Base-by-base conservation (phyloP, 1,284 basidiomycete genomes). In the Austropuccinia psidii region DNA sequence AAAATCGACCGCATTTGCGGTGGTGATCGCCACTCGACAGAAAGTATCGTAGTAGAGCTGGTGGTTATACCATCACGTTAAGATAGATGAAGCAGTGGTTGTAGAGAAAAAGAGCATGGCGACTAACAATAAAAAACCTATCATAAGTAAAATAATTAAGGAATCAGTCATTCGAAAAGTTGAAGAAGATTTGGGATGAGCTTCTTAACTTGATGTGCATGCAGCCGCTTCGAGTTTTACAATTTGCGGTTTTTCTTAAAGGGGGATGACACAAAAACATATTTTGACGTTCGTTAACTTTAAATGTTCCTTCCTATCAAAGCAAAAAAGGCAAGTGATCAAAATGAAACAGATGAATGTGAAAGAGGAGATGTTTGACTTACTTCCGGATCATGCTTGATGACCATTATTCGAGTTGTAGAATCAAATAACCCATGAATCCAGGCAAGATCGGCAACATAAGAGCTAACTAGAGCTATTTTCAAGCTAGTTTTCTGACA, bases 191-290 rank as follows among this genome's bases (percentile, higher is more conserved):
- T 45, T 54, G 17, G 24, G 35, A 35, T 37, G 29, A 47, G 15
- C 35, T 27, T n/a, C 54, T 60, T 29, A 73, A 73, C 70, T 73
- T 73, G 58, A 73, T 61, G n/a, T 73, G 70, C 70, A 73, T 73
- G 17, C 47, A 50, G 24, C 60, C 60, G 6, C 33, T 24, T 19
- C 47, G 33, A 7, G 27, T 21, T 7, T 31, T 57, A 55, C 70
- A 47, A 11, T 64, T 64, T 31, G 58, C 33, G 43, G 60, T 64
- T 17, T 39, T 58, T n/a, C 54, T 60, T 50, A 64, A 29, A 3
- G 70, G 70, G n/a, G 70, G 70, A 45, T 64, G 60, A 27, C 70
- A 73, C 7, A 64, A 39, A 33, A 64, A 73, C 49, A 61, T 54
- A 50, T 73, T 73, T 27, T n/a, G 11, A 29, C 58, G 45, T 52